Evolutionary conservation across 495 filamentous ascomycete genomes (phyloP), one percentile per base, ranked within the genome.

Genomic region (Coniosporium apollinis): DNA sequence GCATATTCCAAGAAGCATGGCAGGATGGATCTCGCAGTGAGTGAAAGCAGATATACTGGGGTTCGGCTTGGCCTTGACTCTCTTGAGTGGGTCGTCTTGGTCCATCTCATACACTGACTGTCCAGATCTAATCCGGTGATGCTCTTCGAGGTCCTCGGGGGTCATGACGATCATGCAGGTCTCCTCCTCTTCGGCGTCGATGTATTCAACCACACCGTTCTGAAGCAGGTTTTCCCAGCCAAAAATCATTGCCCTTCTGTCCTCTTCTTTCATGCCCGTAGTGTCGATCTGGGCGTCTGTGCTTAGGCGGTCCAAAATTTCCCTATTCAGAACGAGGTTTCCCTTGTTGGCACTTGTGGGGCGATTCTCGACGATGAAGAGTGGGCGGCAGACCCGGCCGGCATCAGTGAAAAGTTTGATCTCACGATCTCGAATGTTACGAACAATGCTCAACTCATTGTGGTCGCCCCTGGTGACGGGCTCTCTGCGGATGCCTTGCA

Each of bases 321-420:
- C 72, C 57, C 87, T 92, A 41, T 70, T 87, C 15, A 96, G 61
- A 11, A 83, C 73, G 22, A 99, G 58, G 20, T 76, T 70, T 14
- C 87, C 91, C 38, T 72, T 65, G 32, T 80, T 76, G 7, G 69
- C 61, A 34, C 71, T 79, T 38, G 61, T 69, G 1, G 71, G 67
- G 37, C 79, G 64, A 36, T 80, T 84, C 34, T 91, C 83, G 19
- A 99, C 72, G 7, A 89, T 83, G 50, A 85, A 96, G 3, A 99
- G 59, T 13, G 89, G 89, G 36, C 89, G 69, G 58, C 84, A 91
- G 21, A 99, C 84, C 52, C 89, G 74, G 8, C 89, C 89, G 28
- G 87, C 84, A 56, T 99, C 89, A 4, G 89, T 94, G 55, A 94
- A 94, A 49, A 99, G 86, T 57, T 93, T 93, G 68, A 99, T 94